Evolutionary conservation across 805 yeast genomes (phyloP).

Genomic region (Pichia kluyveri): DNA sequence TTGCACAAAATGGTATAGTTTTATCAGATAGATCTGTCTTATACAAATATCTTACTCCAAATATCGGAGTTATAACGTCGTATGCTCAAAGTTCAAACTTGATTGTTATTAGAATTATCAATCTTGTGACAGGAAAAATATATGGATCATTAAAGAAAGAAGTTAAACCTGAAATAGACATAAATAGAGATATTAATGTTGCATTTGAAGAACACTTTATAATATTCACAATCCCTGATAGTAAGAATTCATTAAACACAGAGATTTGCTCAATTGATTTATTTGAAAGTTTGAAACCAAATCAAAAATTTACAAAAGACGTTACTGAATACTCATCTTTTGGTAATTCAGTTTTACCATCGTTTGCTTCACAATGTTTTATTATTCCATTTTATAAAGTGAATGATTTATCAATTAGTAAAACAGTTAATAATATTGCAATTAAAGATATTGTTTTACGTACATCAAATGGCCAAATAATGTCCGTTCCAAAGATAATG

Average conservation of each 20-base stretch:
- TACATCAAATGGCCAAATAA: constrained; percentile 51
- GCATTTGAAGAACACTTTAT: constrained; percentile 80
- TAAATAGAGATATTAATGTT: constrained; percentile 31
- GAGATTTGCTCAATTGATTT: constrained; percentile 68
- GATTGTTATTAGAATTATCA: constrained; percentile 48
- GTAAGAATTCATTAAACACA: constrained; percentile 32
- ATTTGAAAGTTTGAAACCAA: constrained; percentile 56
- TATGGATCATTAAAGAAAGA: constrained; percentile 30
- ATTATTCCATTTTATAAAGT: constrained; percentile 50
- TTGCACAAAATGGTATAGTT: constrained; percentile 59
- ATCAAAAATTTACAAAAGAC: constrained; percentile 28
- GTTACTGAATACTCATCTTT: constrained; percentile 13
- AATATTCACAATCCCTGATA: constrained; percentile 53
- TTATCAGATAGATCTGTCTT: constrained; percentile 63
- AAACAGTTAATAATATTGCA: constrained; percentile 59
- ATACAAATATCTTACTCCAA: constrained; percentile 78
- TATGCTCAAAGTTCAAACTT: not conserved
- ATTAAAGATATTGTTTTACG: constrained; percentile 54
- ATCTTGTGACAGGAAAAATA: constrained; percentile 60
- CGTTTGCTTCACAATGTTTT: constrained; percentile 46
- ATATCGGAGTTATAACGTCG: constrained; percentile 33
- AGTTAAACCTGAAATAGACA: not conserved
- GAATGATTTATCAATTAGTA: constrained; percentile 40
- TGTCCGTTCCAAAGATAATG: constrained; percentile 60
- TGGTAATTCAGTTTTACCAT: constrained; percentile 31